Base-by-base conservation (phyloP, 306 rosid species). In the Prunus dulcis region DNA sequence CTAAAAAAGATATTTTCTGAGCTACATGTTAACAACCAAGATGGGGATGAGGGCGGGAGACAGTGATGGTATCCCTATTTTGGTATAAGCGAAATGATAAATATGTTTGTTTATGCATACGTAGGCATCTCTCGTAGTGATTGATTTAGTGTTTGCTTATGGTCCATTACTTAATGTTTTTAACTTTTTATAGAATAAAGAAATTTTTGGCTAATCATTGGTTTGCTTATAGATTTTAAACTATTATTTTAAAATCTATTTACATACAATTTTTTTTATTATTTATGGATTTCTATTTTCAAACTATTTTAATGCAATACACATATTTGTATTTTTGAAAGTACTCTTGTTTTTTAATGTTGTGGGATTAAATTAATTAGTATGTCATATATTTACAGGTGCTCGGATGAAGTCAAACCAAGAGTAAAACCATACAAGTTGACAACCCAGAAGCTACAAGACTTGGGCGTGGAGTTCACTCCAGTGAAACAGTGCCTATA, bases 321-420 rank as follows among this genome's bases (percentile, higher is more conserved):
- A 38, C 9, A 3, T 51, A 15, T 17, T 14, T 60, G 9, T 14
- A 4, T 60, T 23, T 60, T 60, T 23, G 12, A 11, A 60, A 60
- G 32, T 1, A 38, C 9, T 38, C 9, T 38, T 38, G 9, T 38
- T 7, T 38, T 38, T 34, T 38, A 30, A 10, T 18, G 43, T 38
- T 30, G 10, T 51, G 22, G 19, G 70, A 41, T 41, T 66, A n/a
- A 38, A 65, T 18, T 64, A 32, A 64, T 38, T 38, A 38, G 43
- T 18, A 64, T 27, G 13, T 68, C 4, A 47, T 52, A 12, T 32
- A 55, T 76, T 17, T 78, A 75, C 73, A 95, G 98, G 81, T 90
- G 96, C 80, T 87, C 90, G 30, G 97, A 92, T 83, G 92, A 89
- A 58, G 86, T 78, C 64, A 95, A 90, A 66, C 98, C 98, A 0